Base-by-base conservation (phyloP, 2,329 filamentous ascomycete species). In the Colletotrichum camelliae region DNA sequence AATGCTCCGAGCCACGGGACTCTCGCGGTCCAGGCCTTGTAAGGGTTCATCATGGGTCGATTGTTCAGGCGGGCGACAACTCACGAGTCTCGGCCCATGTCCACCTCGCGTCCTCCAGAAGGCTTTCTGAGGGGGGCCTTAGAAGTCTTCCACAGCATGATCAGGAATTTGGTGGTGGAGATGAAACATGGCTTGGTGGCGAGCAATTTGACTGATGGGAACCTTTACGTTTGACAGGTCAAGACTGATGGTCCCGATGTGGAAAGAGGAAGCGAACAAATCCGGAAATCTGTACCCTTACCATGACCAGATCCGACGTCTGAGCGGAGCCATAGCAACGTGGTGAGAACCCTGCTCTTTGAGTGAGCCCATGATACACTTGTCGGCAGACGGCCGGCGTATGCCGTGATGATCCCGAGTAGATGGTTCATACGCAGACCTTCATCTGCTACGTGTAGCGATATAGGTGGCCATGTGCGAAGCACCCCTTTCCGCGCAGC, bases 261-360 rank as follows among this genome's bases (percentile, higher is more conserved):
- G 84, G 84, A 83, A 87, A 82, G 80, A 77, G 77, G 82, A 87
- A 87, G 86, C 85, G 85, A 86, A 83, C 79, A 79, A 80, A 83
- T 82, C 66, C 79, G 81, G 81, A 81, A 82, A 78, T 27, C 37
- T 74, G 72, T 70, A 39, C 33, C 75, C 78, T 71, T 74, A 78
- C 64, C 65, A 68, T 68, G 70, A 70, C 74, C 79, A 80, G 75
- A 77, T 67, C 78, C 62, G 78, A 80, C 67, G 73, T 78, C 79
- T 76, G 77, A 79, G 78, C 72, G 80, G 69, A 75, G 70, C 66
- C 75, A 77, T 77, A 78, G 78, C 73, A 79, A 81, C 78, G 64
- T 79, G 68, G 67, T 76, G 66, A 67, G 65, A 67, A 65, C 35
- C 39, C 39, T 68, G 62, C 55, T 10, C 16, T 29, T 33, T 24